Evolutionary conservation across 192 early-diverging fungal species (phyloP).

Genomic region (Backusella morwellensis): DNA sequence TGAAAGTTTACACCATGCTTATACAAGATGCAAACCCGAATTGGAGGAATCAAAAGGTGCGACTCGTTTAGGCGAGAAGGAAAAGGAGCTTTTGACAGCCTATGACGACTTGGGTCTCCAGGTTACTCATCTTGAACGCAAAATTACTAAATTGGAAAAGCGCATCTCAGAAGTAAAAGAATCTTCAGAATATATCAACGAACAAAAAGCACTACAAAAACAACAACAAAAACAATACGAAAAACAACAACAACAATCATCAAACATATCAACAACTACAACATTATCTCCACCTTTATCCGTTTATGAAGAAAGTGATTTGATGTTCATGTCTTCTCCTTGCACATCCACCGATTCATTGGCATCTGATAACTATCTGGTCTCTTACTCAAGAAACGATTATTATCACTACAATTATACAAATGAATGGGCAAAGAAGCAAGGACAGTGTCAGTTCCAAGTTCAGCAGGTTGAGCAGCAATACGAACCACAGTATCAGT

Average conservation of each 20-base stretch:
- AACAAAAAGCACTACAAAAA: neutral
- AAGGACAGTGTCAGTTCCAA: neutral
- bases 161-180: constrained; percentile 10
- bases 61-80: constrained; percentile 25
- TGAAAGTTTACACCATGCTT: constrained; percentile 30
- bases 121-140: constrained; percentile 34
- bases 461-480: neutral
- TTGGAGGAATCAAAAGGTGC: constrained; percentile 11
- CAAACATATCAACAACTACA: neutral
- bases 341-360: constrained; percentile 5
- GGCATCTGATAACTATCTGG: constrained; percentile 2
- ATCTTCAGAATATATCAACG: neutral
- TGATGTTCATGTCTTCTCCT: neutral
- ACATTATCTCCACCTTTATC: neutral
- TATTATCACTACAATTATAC: neutral
- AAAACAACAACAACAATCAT: neutral
- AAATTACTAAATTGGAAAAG: constrained; percentile 28
- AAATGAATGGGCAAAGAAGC: neutral
- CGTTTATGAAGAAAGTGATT: neutral
- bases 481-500: neutral
- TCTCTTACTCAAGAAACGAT: neutral
- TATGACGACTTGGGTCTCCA: constrained; percentile 38
- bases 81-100: constrained; percentile 34
- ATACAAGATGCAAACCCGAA: constrained; percentile 23
- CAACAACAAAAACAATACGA: neutral